Conservation (phyloP, 2,329 filamentous ascomycete genomes). For the Neofusicoccum sp. region DNA sequence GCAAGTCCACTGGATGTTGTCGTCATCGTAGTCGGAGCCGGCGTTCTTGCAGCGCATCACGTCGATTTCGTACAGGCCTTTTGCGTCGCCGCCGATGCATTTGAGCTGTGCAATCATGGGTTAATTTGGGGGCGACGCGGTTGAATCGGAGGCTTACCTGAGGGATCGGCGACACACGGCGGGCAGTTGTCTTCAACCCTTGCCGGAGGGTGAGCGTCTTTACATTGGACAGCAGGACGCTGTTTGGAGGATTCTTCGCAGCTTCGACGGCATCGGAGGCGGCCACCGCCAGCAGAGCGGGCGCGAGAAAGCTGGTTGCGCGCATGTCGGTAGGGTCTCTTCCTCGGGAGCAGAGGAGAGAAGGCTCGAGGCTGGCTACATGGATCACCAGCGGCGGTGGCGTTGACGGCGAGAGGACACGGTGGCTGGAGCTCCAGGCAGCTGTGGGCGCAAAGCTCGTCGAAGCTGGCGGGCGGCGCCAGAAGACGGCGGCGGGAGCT, state of each 20-base stretch:
- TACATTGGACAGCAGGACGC: constrained; percentile 64
- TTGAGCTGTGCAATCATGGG: constrained; percentile 55
- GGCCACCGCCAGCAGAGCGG: constrained; percentile 33
- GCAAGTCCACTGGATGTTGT: constrained; percentile 88
- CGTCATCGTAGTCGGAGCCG: constrained; percentile 74
- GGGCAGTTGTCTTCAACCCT: constrained; percentile 66
- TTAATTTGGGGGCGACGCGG: neutral
- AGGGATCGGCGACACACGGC: constrained; percentile 72
- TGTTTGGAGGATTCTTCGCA: constrained; percentile 40
- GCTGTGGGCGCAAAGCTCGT: neutral
- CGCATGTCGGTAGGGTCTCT: constrained; percentile 29
- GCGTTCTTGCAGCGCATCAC: constrained; percentile 87
- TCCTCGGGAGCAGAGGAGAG: constrained; percentile 4
- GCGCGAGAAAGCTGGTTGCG: constrained; percentile 28
- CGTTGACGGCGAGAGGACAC: constrained; percentile 17
- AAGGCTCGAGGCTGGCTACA: neutral
- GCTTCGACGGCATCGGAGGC: constrained; percentile 28
- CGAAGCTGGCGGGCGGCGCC: neutral
- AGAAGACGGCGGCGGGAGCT: neutral
- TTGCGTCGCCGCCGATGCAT: constrained; percentile 65
- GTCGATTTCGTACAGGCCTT: constrained; percentile 68
- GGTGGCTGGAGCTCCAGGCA: constrained; percentile 5
- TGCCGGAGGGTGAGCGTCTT: constrained; percentile 74
- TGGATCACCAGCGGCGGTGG: neutral
- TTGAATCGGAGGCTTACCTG: constrained; percentile 32